Evolutionary conservation across 2,329 filamentous ascomycete genomes (phyloP), one percentile per base, ranked within the genome.

Genomic region (Penicillium sp.): DNA sequence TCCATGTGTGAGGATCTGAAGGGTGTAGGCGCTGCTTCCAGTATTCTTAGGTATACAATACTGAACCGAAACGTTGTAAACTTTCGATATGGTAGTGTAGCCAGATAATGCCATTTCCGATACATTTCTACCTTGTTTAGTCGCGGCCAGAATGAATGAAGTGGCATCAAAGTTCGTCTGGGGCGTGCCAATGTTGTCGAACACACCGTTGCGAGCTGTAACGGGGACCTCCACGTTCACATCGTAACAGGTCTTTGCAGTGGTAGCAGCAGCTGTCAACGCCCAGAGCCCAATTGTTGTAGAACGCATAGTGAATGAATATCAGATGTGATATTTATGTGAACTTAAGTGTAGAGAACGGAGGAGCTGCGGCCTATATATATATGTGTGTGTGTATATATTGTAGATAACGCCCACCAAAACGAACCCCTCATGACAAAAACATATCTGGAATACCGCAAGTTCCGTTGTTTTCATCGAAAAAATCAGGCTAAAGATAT

Each of bases 1-100:
- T 23, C 74, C 72, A 54, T 75, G 73, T 8, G 71, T 74, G 16
- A 73, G 63, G 47, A 77, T 69, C 57, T 75, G 73, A n/a, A 76
- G 29, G 3, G 48, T 49, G 30, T 48, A 30, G 14, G 23, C 32
- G 9, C 40, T 38, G 29, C 26, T 32, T 18, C 18, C 29, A 4
- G 38, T 23, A 2, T 34, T 54, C 14, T 51, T 46, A 8, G 57
- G 51, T 47, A 53, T 38, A 30, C 57, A 59, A 45, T 59, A 59
- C n/a, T 59, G 57, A 2, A 55, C 39, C 9, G 57, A 57, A 38
- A 59, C 55, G 13, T 57, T 52, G 42, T 62, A 64, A 35, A 19
- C 38, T n/a, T 54, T 56, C 11, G 49, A 47, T 3, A 64, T 44
- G 11, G 61, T 60, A 5, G 36, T 18, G 41, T 64, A 62, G 9